Conservation (phyloP, 2,329 filamentous ascomycete species). For the Diaporthe ilicicola region DNA sequence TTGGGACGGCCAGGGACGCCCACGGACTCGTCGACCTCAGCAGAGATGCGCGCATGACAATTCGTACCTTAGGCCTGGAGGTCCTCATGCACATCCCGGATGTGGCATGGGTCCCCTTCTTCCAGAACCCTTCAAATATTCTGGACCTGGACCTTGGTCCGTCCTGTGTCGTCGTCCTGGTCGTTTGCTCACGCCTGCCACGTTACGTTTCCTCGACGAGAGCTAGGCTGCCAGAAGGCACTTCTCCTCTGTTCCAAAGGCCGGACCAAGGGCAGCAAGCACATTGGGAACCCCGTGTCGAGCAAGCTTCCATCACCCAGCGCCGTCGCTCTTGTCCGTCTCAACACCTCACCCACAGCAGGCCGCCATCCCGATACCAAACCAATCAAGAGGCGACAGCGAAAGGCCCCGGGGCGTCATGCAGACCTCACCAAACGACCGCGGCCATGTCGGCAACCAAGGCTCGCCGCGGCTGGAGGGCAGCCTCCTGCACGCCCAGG, state of each 20-base stretch:
- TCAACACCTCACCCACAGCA: neutral
- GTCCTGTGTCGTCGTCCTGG: neutral
- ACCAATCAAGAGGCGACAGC: neutral
- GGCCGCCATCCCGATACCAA: neutral
- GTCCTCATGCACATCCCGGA: conserved; percentile 19
- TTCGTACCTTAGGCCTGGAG: neutral
- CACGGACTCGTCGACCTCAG: conserved; percentile 8
- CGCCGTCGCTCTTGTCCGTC: neutral
- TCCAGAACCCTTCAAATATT: conserved; percentile 1
- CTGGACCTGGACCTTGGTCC: conserved; percentile 4
- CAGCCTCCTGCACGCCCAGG: neutral
- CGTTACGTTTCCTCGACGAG: neutral
- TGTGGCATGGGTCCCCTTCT: conserved; percentile 4
- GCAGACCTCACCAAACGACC: neutral
- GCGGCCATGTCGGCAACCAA: neutral
- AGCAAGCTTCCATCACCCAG: neutral
- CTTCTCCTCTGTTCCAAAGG: neutral
- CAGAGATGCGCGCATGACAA: conserved; percentile 21
- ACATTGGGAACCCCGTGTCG: neutral
- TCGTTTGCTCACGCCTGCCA: neutral
- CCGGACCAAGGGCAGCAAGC: neutral
- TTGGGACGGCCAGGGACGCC: neutral
- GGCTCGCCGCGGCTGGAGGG: neutral
- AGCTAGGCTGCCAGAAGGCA: neutral
- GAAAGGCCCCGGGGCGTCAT: neutral